phyloP scores from a whole-genome alignment of 2,329 filamentous ascomycete genomes.

The Colletotrichum abscissum region DNA sequence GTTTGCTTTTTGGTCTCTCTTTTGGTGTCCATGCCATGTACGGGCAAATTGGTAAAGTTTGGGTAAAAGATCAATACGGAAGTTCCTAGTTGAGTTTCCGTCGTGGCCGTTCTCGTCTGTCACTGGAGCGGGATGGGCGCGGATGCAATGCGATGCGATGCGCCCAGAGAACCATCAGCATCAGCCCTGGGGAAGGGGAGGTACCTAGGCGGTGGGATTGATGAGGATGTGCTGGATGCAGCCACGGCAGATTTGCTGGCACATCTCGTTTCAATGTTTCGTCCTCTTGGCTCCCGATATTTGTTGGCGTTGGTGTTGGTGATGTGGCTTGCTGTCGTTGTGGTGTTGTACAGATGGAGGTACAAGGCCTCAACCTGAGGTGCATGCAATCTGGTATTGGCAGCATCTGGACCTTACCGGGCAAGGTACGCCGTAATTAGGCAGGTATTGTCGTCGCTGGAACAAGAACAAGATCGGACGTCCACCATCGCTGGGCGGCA shows the following conservation, averaged over 20 bases:
- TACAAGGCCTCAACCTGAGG: background rate
- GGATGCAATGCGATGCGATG: conserved; percentile 32
- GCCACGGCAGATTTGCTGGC: conserved; percentile 15
- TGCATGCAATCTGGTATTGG: background rate
- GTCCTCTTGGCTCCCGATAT: background rate
- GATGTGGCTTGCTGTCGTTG: conserved; percentile 1
- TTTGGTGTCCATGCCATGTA: background rate
- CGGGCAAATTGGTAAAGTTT: background rate
- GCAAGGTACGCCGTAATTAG: too few species aligned
- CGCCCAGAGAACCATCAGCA: background rate
- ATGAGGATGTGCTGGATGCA: conserved; percentile 17
- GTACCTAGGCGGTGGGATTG: background rate
- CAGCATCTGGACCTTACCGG: background rate
- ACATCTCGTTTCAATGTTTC: background rate
- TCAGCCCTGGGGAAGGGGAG: conserved; percentile 4
- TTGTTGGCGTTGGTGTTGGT: background rate
- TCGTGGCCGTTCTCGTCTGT: conserved; percentile 14
- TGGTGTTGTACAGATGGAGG: background rate
- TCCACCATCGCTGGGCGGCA: conserved; percentile 19
- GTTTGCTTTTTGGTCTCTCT: conserved; percentile 15
- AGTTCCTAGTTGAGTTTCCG: background rate
- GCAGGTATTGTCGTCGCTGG: background rate
- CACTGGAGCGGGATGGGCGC: conserved; percentile 30
- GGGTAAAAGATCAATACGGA: background rate
- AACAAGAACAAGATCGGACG: background rate